phyloP scores from a whole-genome alignment of 1,139 yeast species.

The Candida sp. region DNA sequence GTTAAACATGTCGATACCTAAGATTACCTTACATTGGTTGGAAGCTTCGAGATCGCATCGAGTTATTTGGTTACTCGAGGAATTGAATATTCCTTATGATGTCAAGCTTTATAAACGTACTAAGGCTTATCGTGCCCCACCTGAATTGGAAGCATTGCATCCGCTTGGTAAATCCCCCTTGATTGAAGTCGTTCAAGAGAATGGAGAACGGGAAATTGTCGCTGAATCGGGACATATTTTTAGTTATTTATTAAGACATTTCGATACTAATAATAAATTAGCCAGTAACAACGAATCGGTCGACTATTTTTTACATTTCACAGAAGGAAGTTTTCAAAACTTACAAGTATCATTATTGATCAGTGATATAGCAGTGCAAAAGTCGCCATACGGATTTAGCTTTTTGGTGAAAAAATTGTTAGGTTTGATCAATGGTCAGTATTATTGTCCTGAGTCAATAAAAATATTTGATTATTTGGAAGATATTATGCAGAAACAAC shows the following conservation, averaged over 20 bases:
- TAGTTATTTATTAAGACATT: slow-evolving; percentile 25
- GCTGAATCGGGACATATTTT: slow-evolving; percentile 41
- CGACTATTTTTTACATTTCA: slow-evolving; percentile 34
- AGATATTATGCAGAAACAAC: slow-evolving; percentile 20
- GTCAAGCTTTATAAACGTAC: slow-evolving; percentile 28
- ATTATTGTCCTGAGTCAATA: slow-evolving; percentile 22
- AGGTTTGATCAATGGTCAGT: slow-evolving; percentile 21
- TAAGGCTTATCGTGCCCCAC: slow-evolving; percentile 30
- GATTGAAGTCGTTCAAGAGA: slow-evolving; percentile 27
- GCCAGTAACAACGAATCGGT: slow-evolving; percentile 22
- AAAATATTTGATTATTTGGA: slow-evolving; percentile 30
- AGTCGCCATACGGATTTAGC: slow-evolving; percentile 27
- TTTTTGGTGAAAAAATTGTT: slow-evolving; percentile 21
- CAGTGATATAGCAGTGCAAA: slow-evolving; percentile 18
- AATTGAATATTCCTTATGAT: slow-evolving; percentile 32
- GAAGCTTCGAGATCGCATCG: slow-evolving; percentile 37
- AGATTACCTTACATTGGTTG: slow-evolving; percentile 18
- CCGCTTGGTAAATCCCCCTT: slow-evolving; percentile 44
- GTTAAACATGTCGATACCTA: background rate
- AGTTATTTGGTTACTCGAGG: slow-evolving; percentile 37
- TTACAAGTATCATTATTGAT: slow-evolving; percentile 29
- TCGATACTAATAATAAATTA: slow-evolving; percentile 25
- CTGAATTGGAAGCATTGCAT: slow-evolving; percentile 29
- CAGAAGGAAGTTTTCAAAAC: slow-evolving; percentile 40
- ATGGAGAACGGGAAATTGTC: slow-evolving; percentile 14